Conservation (phyloP, 176 grass and related monocot species). For the Rhynchospora pubera region DNA sequence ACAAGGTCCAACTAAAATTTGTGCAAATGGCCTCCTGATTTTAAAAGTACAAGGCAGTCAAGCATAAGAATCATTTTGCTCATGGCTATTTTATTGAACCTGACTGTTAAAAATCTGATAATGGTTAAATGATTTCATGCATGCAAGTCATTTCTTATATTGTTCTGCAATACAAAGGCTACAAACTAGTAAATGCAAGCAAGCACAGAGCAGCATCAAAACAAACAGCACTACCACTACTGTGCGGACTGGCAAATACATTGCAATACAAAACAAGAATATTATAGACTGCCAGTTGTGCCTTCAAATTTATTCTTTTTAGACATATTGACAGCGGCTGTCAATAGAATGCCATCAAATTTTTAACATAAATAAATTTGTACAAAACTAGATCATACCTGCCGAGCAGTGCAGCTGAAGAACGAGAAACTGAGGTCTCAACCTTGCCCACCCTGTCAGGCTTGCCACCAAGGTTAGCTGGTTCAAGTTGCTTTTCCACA, state of each 20-base stretch:
- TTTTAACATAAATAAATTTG: neutral
- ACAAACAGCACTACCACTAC: neutral
- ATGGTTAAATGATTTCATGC: neutral
- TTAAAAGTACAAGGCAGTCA: neutral
- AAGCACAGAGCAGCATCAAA: neutral
- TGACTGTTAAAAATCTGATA: neutral
- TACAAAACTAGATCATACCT: neutral
- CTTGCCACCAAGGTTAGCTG: neutral
- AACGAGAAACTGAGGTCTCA: neutral
- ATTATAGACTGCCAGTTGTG: neutral
- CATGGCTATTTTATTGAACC: neutral
- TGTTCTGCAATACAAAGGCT: neutral
- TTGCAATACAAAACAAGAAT: neutral
- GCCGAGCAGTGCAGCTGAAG: slow-evolving; percentile 7
- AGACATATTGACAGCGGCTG: too few species aligned
- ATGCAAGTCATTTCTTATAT: neutral
- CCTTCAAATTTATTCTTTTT: neutral
- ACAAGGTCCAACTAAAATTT: neutral
- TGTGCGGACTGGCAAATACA: neutral
- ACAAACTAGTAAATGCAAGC: neutral
- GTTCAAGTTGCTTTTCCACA: slow-evolving; percentile 75
- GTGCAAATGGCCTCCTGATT: neutral
- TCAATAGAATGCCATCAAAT: too few species aligned
- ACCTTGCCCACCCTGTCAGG: neutral
- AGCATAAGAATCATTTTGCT: neutral